phyloP scores from a whole-genome alignment of 345 rosid genomes.

The Trapa incisa region DNA sequence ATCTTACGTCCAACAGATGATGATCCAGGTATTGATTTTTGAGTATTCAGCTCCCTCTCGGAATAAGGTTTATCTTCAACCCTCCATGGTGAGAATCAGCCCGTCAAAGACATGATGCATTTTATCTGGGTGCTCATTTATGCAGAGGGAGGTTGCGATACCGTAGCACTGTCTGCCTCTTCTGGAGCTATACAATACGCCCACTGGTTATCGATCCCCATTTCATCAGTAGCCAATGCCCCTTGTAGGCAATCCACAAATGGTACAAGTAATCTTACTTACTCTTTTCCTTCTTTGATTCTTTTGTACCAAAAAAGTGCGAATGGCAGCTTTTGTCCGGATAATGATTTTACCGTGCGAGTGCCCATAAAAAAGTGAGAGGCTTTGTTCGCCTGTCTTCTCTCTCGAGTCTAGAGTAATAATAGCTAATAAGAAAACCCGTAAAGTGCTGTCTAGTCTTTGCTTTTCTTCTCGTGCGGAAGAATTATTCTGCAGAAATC shows the following conservation, averaged over 20 bases:
- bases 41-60: neutral
- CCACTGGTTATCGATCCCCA: neutral
- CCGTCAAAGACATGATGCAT: neutral
- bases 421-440: slow-evolving; percentile 1
- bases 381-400: neutral
- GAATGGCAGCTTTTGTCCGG: neutral
- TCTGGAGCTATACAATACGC: neutral
- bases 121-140: neutral
- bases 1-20: neutral
- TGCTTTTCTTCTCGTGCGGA: slow-evolving; percentile 9
- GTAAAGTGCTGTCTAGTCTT: slow-evolving; percentile 1
- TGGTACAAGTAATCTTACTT: neutral
- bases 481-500: slow-evolving; percentile 2
- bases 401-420: neutral
- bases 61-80: neutral
- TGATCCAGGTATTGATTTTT: neutral
- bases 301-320: neutral
- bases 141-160: neutral
- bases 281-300: neutral
- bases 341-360: neutral
- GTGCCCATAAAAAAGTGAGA: neutral
- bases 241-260: neutral
- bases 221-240: no score
- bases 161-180: neutral
- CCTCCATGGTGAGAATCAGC: neutral